Percentiles rank a stretch among this genome's conserved stretches.
Evolutionary conservation across 202 grass and related monocot genomes (phyloP).

Genomic region (Carex arenaria): DNA sequence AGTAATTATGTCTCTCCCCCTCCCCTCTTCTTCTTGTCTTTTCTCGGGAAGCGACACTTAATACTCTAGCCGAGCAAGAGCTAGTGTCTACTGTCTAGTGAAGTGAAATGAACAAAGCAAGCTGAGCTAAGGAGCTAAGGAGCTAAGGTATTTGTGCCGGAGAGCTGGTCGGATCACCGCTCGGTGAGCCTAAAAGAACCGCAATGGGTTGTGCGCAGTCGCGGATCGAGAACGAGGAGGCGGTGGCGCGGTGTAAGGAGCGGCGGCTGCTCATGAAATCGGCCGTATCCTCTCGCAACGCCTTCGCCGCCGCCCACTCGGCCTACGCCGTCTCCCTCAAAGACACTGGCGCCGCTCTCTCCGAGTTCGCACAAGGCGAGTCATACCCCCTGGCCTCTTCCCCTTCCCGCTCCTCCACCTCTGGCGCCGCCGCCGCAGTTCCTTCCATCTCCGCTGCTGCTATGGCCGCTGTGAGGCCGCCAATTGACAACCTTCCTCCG

Average conservation of each 20-base stretch:
- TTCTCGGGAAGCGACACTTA: slow-evolving; percentile 23
- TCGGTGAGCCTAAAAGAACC: background rate
- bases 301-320: slow-evolving; percentile 81
- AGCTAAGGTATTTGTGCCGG: background rate
- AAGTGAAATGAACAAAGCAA: background rate
- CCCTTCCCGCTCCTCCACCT: background rate
- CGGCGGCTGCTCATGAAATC: slow-evolving; percentile 67
- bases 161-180: background rate
- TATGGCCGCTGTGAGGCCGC: slow-evolving; percentile 36
- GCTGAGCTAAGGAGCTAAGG: background rate
- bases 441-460: background rate
- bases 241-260: slow-evolving; percentile 85
- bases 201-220: slow-evolving; percentile 93
- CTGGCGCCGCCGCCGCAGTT: background rate
- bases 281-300: slow-evolving; percentile 64
- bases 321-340: slow-evolving; percentile 59
- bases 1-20: background rate
- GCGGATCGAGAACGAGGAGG: slow-evolving; percentile 93
- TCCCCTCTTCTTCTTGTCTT: slow-evolving; percentile 15
- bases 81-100: background rate
- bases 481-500: slow-evolving; percentile 47
- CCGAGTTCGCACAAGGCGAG: slow-evolving; percentile 72
- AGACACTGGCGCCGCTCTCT: slow-evolving; percentile 77
- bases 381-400: slow-evolving; percentile 21
- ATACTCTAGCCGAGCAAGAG: background rate